A percentile compares a stretch with the other conserved stretches of the same genome.
phyloP scores from a whole-genome alignment of 805 yeast species.

The Aciculoconidium aculeatum region DNA sequence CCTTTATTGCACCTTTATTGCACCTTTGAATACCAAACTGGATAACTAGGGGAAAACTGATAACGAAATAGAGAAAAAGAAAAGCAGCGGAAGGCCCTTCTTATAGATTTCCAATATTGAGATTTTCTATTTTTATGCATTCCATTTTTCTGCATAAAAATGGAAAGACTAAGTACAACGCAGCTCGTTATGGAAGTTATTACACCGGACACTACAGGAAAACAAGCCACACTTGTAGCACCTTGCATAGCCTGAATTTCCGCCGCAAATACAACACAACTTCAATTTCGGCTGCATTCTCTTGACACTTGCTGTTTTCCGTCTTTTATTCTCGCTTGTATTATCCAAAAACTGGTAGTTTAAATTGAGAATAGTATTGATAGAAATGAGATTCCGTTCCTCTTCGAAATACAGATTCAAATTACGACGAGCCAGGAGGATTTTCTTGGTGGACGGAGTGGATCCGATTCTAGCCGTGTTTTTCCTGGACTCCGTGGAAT shows the following conservation, averaged over 20 bases:
- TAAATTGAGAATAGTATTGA: slow-evolving; percentile 35
- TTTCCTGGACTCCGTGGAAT: slow-evolving; percentile 17
- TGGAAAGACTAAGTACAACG: slow-evolving; percentile 34
- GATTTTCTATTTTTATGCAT: no score
- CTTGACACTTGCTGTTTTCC: slow-evolving; percentile 14
- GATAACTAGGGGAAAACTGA: no score
- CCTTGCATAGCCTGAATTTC: slow-evolving; percentile 30
- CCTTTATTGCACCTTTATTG: no score
- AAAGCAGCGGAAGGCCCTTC: neutral
- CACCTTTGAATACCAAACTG: no score
- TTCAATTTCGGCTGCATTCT: slow-evolving; percentile 27
- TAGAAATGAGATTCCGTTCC: slow-evolving; percentile 37
- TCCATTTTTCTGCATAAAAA: no score
- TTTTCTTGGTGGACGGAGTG: slow-evolving; percentile 39
- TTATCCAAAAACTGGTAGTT: slow-evolving; percentile 38
- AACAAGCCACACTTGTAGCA: slow-evolving; percentile 36
- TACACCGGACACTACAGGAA: slow-evolving; percentile 36
- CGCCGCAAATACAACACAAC: slow-evolving; percentile 39
- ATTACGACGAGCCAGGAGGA: slow-evolving; percentile 37
- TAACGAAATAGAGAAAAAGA: no score
- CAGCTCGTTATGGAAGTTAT: slow-evolving; percentile 35
- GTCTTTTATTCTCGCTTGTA: slow-evolving; percentile 12
- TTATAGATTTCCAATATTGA: no score
- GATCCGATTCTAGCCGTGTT: slow-evolving; percentile 32
- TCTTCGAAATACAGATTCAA: slow-evolving; percentile 41